Base-by-base conservation (phyloP, 208 protist genomes). In the Trichomonas tenax region DNA sequence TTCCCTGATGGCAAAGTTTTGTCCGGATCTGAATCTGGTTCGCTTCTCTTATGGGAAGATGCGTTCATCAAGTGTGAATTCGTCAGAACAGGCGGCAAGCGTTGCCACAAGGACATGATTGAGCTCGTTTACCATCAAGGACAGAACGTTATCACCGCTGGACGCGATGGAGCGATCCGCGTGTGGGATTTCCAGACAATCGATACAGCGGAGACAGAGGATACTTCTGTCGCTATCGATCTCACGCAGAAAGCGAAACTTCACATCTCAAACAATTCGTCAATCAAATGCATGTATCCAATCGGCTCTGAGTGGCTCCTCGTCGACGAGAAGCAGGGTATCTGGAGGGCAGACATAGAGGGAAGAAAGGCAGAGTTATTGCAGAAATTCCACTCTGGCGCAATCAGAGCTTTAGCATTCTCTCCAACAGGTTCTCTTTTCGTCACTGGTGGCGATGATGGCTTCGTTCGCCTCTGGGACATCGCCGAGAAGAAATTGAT, bases 11-110 rank as follows among this genome's bases (percentile, higher is more conserved):
- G 96, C 26, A 96, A 96, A 96, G 46, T 96, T 23, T 96, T 99
- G 11, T 98, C 98, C 14, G 99, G 99, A 40, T 98, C 98, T 11
- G 98, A 99, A 96, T 96, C 84, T 90, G 99, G 99, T 11, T 98
- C 97, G 95, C 97, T 99, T 40, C 97, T 99, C 26, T 96, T 99
- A 86, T 99, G 99, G 99, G 98, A 99, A 86, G 99, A 98, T 51
- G 98, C 98, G 93, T 97, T 99, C 17, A 98, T 99, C 96, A 98
- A 99, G 96, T 98, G 98, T 96, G 98, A 98, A 96, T 98, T 99
- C 93, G 98, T 97, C 97, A 45, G 96, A 86, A 9, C 97, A 49
- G 96, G 49, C 0, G 95, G 95, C n/a, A 97, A 58, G 6, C 45
- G 96, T 26, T 98, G 97, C 96, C 98, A 98, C 82, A 31, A 97